A percentile compares a stretch with the other conserved stretches of the same genome.
Conservation (phyloP, 176 grass and related monocot species). For the Rhynchospora pubera region DNA sequence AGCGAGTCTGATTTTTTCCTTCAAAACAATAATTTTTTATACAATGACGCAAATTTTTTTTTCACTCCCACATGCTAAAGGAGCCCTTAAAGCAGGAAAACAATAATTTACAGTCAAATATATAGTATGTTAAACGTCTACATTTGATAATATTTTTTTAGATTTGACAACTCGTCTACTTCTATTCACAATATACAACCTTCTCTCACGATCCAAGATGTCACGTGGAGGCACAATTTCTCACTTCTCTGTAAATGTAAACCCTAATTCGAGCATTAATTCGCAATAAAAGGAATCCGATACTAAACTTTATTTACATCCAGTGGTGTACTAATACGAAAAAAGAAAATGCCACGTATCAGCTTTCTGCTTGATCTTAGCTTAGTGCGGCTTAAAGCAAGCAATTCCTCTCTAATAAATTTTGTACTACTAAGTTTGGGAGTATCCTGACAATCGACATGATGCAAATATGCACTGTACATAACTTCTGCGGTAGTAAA, state of each 20-base stretch:
- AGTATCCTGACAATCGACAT: too few relatives aligned
- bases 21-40: too few relatives aligned
- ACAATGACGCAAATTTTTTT: neutral
- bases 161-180: neutral
- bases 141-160: neutral
- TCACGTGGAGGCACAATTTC: neutral
- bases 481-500: too few relatives aligned
- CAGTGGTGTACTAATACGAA: neutral
- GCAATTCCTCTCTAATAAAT: neutral
- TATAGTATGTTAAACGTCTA: neutral
- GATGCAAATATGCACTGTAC: too few relatives aligned
- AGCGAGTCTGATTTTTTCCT: too few relatives aligned
- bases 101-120: neutral
- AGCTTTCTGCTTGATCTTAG: neutral
- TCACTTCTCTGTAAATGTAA: neutral
- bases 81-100: neutral
- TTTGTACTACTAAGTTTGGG: too few relatives aligned
- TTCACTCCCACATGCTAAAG: neutral
- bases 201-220: neutral
- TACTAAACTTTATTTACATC: neutral
- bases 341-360: neutral
- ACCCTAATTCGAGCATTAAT: neutral
- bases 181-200: neutral
- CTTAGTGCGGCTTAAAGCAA: neutral
- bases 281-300: neutral